These are phyloP conservation scores for Kodamaea sp. DNA, from an alignment of 1,139 yeast species.

Conservation along the genomic window DNA sequence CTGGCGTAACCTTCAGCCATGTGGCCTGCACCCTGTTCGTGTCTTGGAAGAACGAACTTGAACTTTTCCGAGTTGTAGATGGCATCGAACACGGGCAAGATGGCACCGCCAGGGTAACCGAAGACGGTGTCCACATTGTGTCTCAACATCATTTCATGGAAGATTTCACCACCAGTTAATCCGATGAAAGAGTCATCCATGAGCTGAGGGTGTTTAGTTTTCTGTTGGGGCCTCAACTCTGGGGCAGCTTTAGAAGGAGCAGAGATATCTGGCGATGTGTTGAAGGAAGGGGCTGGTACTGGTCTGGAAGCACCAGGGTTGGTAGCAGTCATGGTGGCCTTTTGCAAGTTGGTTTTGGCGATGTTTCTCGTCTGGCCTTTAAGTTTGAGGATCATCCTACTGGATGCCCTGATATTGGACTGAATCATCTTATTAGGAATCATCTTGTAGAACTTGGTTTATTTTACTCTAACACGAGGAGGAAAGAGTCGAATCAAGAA, in stretches of 20 bases:
- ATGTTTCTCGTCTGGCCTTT: constrained; percentile 25
- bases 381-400: constrained; percentile 11
- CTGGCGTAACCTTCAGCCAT: constrained; percentile 99
- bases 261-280: constrained; percentile 12
- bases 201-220: constrained; percentile 21
- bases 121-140: constrained; percentile 93
- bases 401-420: constrained; percentile 9
- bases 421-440: constrained; percentile 8
- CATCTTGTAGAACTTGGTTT: too few species aligned
- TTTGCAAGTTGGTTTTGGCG: constrained; percentile 33
- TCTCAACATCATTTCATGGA: constrained; percentile 98
- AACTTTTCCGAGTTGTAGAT: constrained; percentile 88
- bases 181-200: constrained; percentile 92
- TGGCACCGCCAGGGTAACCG: constrained; percentile 98
- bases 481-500: constrained; percentile 1
- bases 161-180: constrained; percentile 94
- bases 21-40: constrained; percentile 99
- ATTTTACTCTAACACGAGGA: background rate
- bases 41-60: constrained; percentile 90
- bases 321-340: constrained; percentile 35
- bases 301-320: constrained; percentile 21
- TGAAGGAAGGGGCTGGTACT: constrained; percentile 33
- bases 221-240: constrained; percentile 18
- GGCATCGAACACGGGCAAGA: constrained; percentile 95
- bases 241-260: constrained; percentile 3